Evolutionary conservation across 257 asterid species (phyloP).

Genomic region (Cruciata laevipes): DNA sequence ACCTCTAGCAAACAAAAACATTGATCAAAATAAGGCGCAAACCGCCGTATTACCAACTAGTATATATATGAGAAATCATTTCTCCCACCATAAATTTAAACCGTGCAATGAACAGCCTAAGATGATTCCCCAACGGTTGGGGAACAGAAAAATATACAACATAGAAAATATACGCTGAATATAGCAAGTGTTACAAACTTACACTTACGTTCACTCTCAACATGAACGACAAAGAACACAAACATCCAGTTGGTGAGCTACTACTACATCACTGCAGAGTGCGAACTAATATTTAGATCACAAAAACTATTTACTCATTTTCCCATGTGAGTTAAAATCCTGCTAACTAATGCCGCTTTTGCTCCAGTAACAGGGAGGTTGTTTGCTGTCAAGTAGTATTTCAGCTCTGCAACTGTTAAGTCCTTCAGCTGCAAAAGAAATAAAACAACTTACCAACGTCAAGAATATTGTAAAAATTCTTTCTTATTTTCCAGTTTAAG

Average conservation of each 20-base stretch:
- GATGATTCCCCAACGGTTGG: no score
- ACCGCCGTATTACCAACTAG: no score
- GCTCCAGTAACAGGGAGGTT: conserved; percentile 60
- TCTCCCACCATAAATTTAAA: no score
- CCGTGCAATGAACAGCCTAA: no score
- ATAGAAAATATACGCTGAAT: no score
- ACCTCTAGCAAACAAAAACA: no score
- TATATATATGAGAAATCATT: no score
- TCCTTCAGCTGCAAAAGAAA: conserved; percentile 70
- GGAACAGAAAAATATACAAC: no score
- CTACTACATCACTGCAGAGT: neutral
- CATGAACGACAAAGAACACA: neutral
- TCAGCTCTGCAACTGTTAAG: conserved; percentile 66
- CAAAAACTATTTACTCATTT: conserved; percentile 26
- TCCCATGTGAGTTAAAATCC: conserved; percentile 86
- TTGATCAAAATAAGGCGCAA: no score
- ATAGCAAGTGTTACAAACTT: neutral
- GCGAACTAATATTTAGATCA: neutral
- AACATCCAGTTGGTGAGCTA: neutral
- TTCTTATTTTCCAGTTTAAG: neutral
- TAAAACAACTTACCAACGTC: neutral
- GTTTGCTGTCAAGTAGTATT: conserved; percentile 56
- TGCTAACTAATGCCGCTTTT: conserved; percentile 64
- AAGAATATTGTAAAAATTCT: neutral
- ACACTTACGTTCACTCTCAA: neutral